Percentiles rank a stretch among this genome's conserved stretches.
Conservation (phyloP, 768 basidiomycete genomes). For the Coprinopsis marcescibilis region DNA sequence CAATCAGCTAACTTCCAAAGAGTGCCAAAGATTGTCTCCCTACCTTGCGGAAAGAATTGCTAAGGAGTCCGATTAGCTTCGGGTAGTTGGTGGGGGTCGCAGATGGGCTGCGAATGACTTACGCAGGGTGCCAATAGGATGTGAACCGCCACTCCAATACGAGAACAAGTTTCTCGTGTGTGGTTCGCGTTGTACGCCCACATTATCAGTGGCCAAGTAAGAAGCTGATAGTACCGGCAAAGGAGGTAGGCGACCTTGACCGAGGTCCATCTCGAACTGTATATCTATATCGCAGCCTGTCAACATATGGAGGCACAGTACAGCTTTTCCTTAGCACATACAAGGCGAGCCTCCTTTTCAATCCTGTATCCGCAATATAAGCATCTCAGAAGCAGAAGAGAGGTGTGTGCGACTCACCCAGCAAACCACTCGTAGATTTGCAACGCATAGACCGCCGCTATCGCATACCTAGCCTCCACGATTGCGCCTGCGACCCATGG, state of each 20-base stretch:
- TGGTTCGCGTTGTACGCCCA: constrained; percentile 33
- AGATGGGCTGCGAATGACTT: constrained; percentile 10
- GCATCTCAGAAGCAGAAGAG: not conserved
- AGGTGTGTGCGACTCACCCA: not conserved
- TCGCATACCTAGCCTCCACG: not conserved
- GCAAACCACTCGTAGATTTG: not conserved
- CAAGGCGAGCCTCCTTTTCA: not conserved
- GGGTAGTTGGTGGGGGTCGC: not conserved
- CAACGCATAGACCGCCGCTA: not conserved
- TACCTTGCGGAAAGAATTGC: constrained; percentile 39
- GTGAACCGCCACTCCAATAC: constrained; percentile 25
- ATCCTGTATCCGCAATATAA: not conserved
- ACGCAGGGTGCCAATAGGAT: constrained; percentile 30
- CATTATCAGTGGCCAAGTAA: constrained; percentile 31
- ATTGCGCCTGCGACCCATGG: not conserved
- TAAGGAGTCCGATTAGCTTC: constrained; percentile 14
- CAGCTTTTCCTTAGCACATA: not conserved
- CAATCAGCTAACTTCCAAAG: not conserved
- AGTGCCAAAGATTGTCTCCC: too few species aligned
- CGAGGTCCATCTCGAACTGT: constrained; percentile 31
- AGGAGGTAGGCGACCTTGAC: constrained; percentile 35
- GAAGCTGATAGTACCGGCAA: constrained; percentile 37
- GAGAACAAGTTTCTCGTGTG: constrained; percentile 24
- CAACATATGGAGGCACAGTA: not conserved
- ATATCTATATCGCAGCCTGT: constrained; percentile 25